These are phyloP conservation scores for Sherardia arvensis DNA, from an alignment of 257 asterid genomes.

Conservation along the genomic window DNA sequence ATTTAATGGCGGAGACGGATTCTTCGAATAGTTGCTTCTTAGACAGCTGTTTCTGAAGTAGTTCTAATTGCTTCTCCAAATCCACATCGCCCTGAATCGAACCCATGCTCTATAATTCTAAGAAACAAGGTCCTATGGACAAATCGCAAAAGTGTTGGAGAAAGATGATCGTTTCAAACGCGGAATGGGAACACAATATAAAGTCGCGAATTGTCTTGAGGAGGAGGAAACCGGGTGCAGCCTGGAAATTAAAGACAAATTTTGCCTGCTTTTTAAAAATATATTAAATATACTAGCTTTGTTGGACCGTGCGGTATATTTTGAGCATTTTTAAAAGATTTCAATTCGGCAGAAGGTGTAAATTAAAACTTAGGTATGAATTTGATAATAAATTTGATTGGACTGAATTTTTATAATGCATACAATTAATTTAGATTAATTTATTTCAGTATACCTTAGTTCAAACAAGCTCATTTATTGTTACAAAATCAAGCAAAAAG, in stretches of 20 bases:
- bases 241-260: neutral
- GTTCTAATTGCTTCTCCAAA: constrained; percentile 50
- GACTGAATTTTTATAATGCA: too few species aligned
- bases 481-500: too few species aligned
- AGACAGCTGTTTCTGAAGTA: constrained; percentile 66
- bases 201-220: constrained; percentile 1
- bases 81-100: constrained; percentile 6
- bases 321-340: too few species aligned
- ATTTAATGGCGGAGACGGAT: constrained; percentile 53
- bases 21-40: constrained; percentile 80
- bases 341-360: too few species aligned
- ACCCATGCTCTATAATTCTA: constrained; percentile 25
- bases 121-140: neutral
- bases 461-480: too few species aligned
- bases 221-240: neutral
- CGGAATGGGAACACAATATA: neutral
- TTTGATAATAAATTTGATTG: too few species aligned
- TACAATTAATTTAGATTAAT: too few species aligned
- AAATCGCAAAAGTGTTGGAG: neutral
- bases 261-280: too few species aligned
- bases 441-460: too few species aligned
- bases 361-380: too few species aligned
- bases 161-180: neutral
- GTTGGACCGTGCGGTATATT: too few species aligned
- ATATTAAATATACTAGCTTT: too few species aligned